These are phyloP conservation scores for Xylaria sp. DNA, from an alignment of 2,329 filamentous ascomycete species.

Conservation along the genomic window DNA sequence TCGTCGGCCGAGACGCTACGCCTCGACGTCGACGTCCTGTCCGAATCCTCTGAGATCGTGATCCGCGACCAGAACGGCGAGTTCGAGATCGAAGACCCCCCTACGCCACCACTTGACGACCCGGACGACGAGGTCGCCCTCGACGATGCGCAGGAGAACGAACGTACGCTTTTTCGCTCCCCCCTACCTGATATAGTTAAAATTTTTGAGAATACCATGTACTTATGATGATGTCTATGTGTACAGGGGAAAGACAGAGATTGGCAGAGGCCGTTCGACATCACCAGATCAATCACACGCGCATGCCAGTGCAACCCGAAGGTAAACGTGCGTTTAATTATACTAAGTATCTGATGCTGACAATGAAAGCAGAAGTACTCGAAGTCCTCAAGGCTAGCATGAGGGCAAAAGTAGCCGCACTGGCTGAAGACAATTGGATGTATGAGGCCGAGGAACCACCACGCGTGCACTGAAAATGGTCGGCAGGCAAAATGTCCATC, in stretches of 20 bases:
- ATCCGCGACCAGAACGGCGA: slow-evolving; percentile 71
- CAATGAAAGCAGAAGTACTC: slow-evolving; percentile 65
- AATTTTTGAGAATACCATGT: not conserved
- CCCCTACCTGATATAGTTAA: no score
- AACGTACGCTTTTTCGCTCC: slow-evolving; percentile 55
- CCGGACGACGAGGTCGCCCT: slow-evolving; percentile 65
- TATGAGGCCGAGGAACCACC: slow-evolving; percentile 75
- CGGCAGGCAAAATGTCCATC: slow-evolving; percentile 10
- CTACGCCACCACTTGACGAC: slow-evolving; percentile 63
- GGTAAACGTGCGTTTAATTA: slow-evolving; percentile 55
- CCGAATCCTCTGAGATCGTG: slow-evolving; percentile 65
- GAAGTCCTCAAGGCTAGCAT: slow-evolving; percentile 76
- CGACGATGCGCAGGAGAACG: slow-evolving; percentile 67
- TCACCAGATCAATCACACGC: slow-evolving; percentile 65
- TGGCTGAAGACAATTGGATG: slow-evolving; percentile 92
- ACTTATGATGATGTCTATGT: slow-evolving; percentile 37
- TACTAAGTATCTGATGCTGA: slow-evolving; percentile 20
- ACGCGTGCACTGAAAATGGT: slow-evolving; percentile 27
- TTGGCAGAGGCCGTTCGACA: slow-evolving; percentile 70
- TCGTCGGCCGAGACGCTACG: slow-evolving; percentile 59
- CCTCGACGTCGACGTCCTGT: slow-evolving; percentile 59
- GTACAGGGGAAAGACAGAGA: slow-evolving; percentile 66
- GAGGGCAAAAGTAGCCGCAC: slow-evolving; percentile 74
- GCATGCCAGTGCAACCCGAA: slow-evolving; percentile 70
- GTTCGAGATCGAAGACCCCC: slow-evolving; percentile 68